These are phyloP conservation scores for Sphaerulina vaccinii DNA, from an alignment of 2,329 filamentous ascomycete genomes.

Conservation along the genomic window DNA sequence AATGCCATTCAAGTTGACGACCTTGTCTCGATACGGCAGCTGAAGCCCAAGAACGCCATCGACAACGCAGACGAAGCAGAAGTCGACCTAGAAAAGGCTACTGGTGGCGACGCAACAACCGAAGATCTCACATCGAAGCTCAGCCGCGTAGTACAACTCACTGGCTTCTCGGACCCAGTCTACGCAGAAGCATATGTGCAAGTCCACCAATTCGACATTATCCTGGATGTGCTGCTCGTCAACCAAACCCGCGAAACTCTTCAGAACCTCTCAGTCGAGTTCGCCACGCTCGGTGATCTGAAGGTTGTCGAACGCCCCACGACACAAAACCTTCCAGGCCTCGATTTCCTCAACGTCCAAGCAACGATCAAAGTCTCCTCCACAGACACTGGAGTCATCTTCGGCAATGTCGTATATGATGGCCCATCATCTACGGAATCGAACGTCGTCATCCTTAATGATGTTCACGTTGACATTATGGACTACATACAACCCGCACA, in stretches of 20 bases:
- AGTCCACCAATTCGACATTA: slow-evolving; percentile 97
- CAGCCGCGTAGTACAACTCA: slow-evolving; percentile 92
- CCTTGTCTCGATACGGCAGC: slow-evolving; percentile 85
- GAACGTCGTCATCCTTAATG: slow-evolving; percentile 96
- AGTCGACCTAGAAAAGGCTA: slow-evolving; percentile 87
- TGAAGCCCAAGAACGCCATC: slow-evolving; percentile 82
- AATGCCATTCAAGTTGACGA: slow-evolving; percentile 94
- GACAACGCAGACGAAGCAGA: slow-evolving; percentile 82
- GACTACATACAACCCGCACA: slow-evolving; percentile 98
- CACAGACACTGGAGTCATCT: slow-evolving; percentile 97
- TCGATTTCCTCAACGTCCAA: slow-evolving; percentile 98
- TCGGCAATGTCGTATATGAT: slow-evolving; percentile 97
- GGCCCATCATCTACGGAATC: slow-evolving; percentile 88
- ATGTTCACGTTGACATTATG: slow-evolving; percentile 99
- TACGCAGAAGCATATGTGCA: slow-evolving; percentile 99
- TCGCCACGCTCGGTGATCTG: slow-evolving; percentile 94
- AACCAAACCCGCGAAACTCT: slow-evolving; percentile 97
- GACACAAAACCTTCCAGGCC: slow-evolving; percentile 90
- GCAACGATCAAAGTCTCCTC: slow-evolving; percentile 98
- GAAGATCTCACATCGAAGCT: slow-evolving; percentile 93
- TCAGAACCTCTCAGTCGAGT: slow-evolving; percentile 95
- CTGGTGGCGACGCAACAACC: slow-evolving; percentile 77
- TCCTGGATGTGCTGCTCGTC: slow-evolving; percentile 91
- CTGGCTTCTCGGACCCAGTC: slow-evolving; percentile 95
- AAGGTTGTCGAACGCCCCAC: slow-evolving; percentile 97